Evolutionary conservation across 176 grass and related monocot genomes (phyloP).

Genomic region (Triticum urartu): DNA sequence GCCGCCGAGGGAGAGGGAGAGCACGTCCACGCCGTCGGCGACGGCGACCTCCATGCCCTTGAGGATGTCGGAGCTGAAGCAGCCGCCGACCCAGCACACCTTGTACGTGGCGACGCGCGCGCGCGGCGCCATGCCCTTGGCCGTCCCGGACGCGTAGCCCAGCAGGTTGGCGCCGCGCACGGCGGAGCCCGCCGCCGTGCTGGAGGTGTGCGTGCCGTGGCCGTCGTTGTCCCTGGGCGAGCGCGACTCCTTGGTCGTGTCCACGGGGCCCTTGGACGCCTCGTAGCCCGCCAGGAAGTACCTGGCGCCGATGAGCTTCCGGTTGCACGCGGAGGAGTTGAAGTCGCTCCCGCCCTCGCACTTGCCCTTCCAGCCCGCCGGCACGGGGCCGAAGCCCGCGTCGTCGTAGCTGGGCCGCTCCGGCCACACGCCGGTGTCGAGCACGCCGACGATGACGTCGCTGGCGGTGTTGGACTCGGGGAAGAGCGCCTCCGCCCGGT

Average conservation of each 20-base stretch:
- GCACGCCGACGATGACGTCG: conserved; percentile 78
- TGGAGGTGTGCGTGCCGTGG: conserved; percentile 89
- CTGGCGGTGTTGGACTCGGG: conserved; percentile 46
- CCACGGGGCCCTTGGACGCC: conserved; percentile 77
- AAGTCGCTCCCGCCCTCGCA: conserved; percentile 83
- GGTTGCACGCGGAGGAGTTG: conserved; percentile 69
- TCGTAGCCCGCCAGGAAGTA: conserved; percentile 81
- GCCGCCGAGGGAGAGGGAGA: conserved; percentile 88
- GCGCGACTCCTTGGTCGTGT: conserved; percentile 65
- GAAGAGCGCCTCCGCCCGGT: conserved; percentile 36
- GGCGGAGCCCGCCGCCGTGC: conserved; percentile 67
- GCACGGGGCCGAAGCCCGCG: conserved; percentile 61
- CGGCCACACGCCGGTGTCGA: conserved; percentile 94
- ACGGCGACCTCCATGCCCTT: conserved; percentile 94
- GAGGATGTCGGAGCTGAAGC: conserved; percentile 93
- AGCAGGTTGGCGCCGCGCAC: conserved; percentile 59
- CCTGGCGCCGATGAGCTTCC: conserved; percentile 79
- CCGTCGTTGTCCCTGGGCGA: conserved; percentile 93
- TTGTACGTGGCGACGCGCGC: conserved; percentile 82
- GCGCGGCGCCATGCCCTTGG: conserved; percentile 76
- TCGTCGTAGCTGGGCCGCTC: conserved; percentile 84
- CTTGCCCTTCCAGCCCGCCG: conserved; percentile 73
- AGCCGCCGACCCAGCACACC: conserved; percentile 93
- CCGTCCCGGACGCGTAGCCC: conserved; percentile 71
- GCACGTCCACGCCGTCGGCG: conserved; percentile 71